phyloP scores from a whole-genome alignment of 805 yeast species.

The Ogataea siamensis region DNA sequence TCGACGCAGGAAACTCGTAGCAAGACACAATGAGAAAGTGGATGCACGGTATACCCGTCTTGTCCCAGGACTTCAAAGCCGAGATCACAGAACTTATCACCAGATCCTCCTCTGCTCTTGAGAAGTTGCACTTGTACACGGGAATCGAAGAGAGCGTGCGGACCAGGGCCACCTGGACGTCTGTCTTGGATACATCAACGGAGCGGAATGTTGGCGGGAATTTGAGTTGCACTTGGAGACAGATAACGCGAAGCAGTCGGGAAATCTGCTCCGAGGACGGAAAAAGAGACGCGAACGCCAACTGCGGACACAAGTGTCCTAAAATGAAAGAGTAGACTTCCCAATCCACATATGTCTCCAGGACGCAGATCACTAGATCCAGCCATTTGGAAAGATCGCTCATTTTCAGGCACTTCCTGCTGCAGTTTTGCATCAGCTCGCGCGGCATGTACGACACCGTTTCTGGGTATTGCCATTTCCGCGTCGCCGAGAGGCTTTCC shows the following conservation, averaged over 20 bases:
- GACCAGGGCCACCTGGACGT: slow-evolving; percentile 64
- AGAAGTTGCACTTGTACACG: slow-evolving; percentile 55
- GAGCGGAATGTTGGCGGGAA: slow-evolving; percentile 45
- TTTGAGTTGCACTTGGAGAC: slow-evolving; percentile 56
- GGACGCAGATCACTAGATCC: slow-evolving; percentile 43
- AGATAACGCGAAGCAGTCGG: slow-evolving; percentile 40
- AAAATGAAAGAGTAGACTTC: slow-evolving; percentile 64
- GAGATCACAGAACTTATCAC: slow-evolving; percentile 57
- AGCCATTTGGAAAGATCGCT: slow-evolving; percentile 52
- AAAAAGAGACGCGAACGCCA: slow-evolving; percentile 57
- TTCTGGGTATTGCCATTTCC: slow-evolving; percentile 65
- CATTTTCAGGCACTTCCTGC: slow-evolving; percentile 26
- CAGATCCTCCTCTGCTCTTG: slow-evolving; percentile 60
- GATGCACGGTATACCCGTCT: slow-evolving; percentile 73
- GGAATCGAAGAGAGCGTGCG: slow-evolving; percentile 60
- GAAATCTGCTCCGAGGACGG: slow-evolving; percentile 42
- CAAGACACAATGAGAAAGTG: slow-evolving; percentile 76
- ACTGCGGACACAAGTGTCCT: slow-evolving; percentile 70
- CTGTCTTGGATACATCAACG: slow-evolving; percentile 47
- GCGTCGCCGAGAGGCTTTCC: slow-evolving; percentile 22
- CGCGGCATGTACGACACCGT: slow-evolving; percentile 46
- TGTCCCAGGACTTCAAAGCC: slow-evolving; percentile 73
- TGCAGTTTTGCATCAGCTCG: slow-evolving; percentile 40
- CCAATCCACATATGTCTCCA: slow-evolving; percentile 62
- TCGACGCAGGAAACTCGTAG: slow-evolving; percentile 72